Evolutionary conservation across 257 asterid genomes (phyloP), one percentile per base, ranked within the genome.

Genomic region (Rubia yunnanensis): DNA sequence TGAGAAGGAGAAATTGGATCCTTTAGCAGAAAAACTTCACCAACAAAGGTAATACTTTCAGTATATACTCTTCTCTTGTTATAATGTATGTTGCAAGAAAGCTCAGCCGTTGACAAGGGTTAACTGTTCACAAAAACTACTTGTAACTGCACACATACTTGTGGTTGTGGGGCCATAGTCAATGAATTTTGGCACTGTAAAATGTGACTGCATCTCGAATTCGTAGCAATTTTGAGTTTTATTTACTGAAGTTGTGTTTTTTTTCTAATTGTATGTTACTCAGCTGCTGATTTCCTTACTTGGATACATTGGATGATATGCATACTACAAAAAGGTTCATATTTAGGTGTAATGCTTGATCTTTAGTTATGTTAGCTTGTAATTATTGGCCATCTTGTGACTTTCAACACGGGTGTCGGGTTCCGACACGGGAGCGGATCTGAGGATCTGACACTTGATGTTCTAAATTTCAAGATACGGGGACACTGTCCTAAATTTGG

Each of bases 11-110:
- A 88, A 91, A 20, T 70, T 88, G 68, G 96, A 94, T 79, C 95
- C 99, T 60, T n/a, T 80, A 27, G 89, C 83, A 72, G 98, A 91
- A 78, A 94, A 94, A 74, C 94, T 94, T 73, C 96, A 88, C 64
- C 96, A 85, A 71, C 98, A 92, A 77, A 84, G 98, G 96, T 89
- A 62, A 48, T 27, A 28, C 24, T 59, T 70, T 67, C 68, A 60
- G 23, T 4, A 1, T 38, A 14, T 44, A 24, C 26, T 63, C 46
- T 35, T n/a, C 18, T 50, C 15, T n/a, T n/a, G 26, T 10, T 17
- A n/a, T 61, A 2, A 4, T 18, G 6, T 27, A 2, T 64, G 54
- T n/a, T 35, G 28, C 62, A 5, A 28, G 17, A 15, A 48, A 63
- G 26, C 38, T 4, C 8, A 9, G 35, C 10, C 4, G 15, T 36